Conservation (phyloP, 2,329 filamentous ascomycete genomes). For the Hypomyces rosellus region DNA sequence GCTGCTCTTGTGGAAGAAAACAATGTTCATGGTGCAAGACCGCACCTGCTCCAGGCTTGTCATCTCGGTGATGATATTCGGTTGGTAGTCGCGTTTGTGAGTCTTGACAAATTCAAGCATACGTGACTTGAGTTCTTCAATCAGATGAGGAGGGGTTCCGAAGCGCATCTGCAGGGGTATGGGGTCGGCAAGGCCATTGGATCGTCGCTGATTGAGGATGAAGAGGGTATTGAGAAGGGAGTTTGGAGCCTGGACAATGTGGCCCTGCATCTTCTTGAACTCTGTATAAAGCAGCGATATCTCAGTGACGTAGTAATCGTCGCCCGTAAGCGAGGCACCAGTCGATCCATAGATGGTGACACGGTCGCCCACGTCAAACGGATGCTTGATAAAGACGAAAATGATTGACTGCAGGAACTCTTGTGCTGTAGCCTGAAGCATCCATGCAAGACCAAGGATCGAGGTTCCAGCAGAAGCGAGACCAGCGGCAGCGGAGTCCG, state of each 20-base stretch:
- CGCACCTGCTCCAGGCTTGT: constrained; percentile 74
- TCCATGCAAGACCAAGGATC: constrained; percentile 85
- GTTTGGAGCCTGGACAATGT: constrained; percentile 93
- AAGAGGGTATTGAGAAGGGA: constrained; percentile 88
- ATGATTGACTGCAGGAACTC: constrained; percentile 92
- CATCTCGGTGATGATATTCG: constrained; percentile 81
- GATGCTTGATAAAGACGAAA: constrained; percentile 96
- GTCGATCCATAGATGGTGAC: constrained; percentile 89
- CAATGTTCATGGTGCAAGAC: constrained; percentile 79
- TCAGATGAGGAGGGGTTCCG: constrained; percentile 75
- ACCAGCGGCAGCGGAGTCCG: constrained; percentile 81
- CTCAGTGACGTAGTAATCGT: constrained; percentile 95
- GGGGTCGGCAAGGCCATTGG: constrained; percentile 80
- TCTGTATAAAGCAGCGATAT: constrained; percentile 91
- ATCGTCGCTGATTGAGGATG: constrained; percentile 89
- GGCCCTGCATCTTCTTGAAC: constrained; percentile 98
- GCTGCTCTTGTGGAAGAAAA: constrained; percentile 97
- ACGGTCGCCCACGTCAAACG: constrained; percentile 91
- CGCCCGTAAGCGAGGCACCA: constrained; percentile 68
- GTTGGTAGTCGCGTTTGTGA: constrained; percentile 86
- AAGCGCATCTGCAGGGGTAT: constrained; percentile 81
- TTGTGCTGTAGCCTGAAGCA: constrained; percentile 86
- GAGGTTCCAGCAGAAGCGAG: constrained; percentile 84
- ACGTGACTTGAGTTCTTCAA: constrained; percentile 71
- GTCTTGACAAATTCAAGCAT: constrained; percentile 76